Conservation (phyloP, 768 basidiomycete species). For the Grammothele lineata region DNA sequence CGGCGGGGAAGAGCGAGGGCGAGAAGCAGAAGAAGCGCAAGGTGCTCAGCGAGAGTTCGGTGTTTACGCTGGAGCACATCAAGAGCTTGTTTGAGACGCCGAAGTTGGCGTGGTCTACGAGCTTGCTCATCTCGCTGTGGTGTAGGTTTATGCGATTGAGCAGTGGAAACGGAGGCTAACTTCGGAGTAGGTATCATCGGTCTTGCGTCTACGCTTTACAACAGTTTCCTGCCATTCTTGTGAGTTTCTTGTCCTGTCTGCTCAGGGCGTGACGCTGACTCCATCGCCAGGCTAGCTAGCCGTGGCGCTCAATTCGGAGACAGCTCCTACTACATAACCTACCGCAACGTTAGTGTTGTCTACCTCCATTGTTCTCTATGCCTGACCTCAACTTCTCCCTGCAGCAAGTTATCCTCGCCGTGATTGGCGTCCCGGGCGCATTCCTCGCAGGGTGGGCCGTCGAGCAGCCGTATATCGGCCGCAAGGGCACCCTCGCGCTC, state of each 20-base stretch:
- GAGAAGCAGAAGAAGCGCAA: slow-evolving; percentile 1
- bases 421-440: slow-evolving; percentile 67
- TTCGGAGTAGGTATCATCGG: slow-evolving; percentile 30
- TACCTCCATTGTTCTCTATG: not conserved
- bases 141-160: slow-evolving; percentile 38
- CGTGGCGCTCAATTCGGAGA: slow-evolving; percentile 34
- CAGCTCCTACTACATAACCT: slow-evolving; percentile 31
- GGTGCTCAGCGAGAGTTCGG: slow-evolving; percentile 38
- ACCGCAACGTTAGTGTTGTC: slow-evolving; percentile 30
- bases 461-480: slow-evolving; percentile 57
- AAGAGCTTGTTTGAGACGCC: slow-evolving; percentile 58
- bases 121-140: slow-evolving; percentile 46
- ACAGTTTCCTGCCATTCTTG: slow-evolving; percentile 35
- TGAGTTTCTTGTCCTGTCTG: slow-evolving; percentile 10
- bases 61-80: slow-evolving; percentile 41
- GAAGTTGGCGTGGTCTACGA: slow-evolving; percentile 64
- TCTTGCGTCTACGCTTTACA: slow-evolving; percentile 33
- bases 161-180: too few relatives aligned
- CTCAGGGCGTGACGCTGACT: not conserved
- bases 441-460: slow-evolving; percentile 70
- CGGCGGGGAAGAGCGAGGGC: slow-evolving; percentile 3
- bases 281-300: slow-evolving; percentile 24
- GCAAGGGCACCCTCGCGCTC: slow-evolving; percentile 61
- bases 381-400: too few relatives aligned
- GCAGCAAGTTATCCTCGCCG: slow-evolving; percentile 67